Evolutionary conservation across 2,329 filamentous ascomycete genomes (phyloP), one percentile per base, ranked within the genome.

Genomic region (Grosmannia huntii): DNA sequence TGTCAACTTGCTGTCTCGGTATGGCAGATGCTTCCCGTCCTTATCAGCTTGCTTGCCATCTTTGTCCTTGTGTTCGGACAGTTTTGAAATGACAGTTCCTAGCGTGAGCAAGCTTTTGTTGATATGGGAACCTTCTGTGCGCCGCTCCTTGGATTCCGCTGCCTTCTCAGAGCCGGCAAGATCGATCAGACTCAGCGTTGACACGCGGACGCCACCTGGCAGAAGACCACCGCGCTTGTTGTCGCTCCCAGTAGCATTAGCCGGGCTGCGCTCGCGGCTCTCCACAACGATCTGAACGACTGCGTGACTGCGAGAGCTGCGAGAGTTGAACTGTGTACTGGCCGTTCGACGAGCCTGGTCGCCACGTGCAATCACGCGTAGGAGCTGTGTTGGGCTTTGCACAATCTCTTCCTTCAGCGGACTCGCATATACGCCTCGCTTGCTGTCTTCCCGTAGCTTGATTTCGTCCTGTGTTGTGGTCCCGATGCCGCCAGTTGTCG

Each of bases 211-310:
- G 60, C 94, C 94, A 55, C 92, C 92, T 1, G 92, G 91, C 25
- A 83, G 70, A 51, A 94, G 76, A 4, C 78, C 85, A 1, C 86
- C 80, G 55, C 89, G 81, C 68, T 89, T 89, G 66, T 76, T 80
- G 19, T 85, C 83, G 14, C 68, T 72, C 14, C 72, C 71, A 0
- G 50, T 28, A 2, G 70, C 62, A 7, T 73, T 76, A 11, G 79
- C 77, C 0, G 89, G 83, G 49, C 86, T 82, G 53, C 94, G 87
- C 71, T 96, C 92, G 70, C 94, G 83, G 68, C 91, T 96, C 71
- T 99, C 94, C 14, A 99, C 94, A 2, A 99, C 92, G 65, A 99
- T 99, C 71, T 99, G 94, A 44, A 99, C 94, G 23, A 99, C 94
- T 0, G 94, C 94, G 68, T 99, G 94, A 81, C 90, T 96, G 73